Percentiles rank a stretch among this genome's conserved stretches.
Conservation (phyloP, 805 yeast genomes). For the Saturnispora quitensis region DNA sequence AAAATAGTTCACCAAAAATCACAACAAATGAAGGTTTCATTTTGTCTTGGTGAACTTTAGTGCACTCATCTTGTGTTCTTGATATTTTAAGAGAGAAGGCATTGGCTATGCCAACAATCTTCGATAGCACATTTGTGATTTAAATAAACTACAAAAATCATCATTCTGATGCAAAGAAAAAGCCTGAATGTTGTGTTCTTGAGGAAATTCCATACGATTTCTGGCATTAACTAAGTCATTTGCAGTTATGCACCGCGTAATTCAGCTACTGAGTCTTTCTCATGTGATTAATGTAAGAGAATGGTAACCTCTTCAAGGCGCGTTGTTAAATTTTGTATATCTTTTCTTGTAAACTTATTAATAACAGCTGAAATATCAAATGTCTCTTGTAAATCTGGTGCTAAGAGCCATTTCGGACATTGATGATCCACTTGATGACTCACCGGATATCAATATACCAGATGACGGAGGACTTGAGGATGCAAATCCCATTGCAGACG, state of each 20-base stretch:
- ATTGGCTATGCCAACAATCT: neutral
- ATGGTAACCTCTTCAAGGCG: neutral
- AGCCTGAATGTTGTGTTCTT: neutral
- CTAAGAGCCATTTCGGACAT: conserved; percentile 4
- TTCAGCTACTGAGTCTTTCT: no score
- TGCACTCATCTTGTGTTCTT: neutral
- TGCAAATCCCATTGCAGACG: conserved; percentile 83
- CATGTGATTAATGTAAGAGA: neutral
- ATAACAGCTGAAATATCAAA: neutral
- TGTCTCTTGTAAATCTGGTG: conserved; percentile 2
- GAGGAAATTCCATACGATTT: neutral
- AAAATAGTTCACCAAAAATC: neutral
- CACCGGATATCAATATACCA: conserved; percentile 37
- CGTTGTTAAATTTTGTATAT: neutral
- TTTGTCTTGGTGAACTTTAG: neutral
- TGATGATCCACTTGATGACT: conserved; percentile 28
- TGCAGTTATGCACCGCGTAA: neutral
- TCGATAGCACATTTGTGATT: no score
- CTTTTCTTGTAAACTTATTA: neutral
- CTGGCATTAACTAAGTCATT: no score
- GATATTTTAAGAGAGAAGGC: no score
- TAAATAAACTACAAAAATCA: no score
- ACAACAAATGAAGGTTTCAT: neutral
- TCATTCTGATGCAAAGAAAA: no score
- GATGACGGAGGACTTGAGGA: conserved; percentile 45